Conservation (phyloP, 768 basidiomycete species). For the Serendipita sp. region DNA sequence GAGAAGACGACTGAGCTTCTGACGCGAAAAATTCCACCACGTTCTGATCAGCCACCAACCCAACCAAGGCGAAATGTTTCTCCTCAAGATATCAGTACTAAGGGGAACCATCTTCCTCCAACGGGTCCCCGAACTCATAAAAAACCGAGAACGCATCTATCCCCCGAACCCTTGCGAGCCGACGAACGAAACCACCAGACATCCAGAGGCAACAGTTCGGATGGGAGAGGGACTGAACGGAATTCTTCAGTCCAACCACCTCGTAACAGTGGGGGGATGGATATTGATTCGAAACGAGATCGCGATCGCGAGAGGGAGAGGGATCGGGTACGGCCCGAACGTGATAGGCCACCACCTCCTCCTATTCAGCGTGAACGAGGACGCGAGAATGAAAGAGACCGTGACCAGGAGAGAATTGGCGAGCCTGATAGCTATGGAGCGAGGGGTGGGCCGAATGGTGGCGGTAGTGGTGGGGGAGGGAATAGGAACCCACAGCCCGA, state of each 20-base stretch:
- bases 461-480: conserved; percentile 17
- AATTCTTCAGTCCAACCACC: conserved; percentile 26
- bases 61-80: conserved; percentile 24
- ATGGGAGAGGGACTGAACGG: not conserved
- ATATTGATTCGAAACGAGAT: conserved; percentile 16
- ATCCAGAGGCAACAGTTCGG: too few species aligned
- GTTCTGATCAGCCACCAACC: conserved; percentile 14
- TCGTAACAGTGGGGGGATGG: conserved; percentile 24
- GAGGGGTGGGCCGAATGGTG: conserved; percentile 21
- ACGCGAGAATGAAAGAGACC: conserved; percentile 18
- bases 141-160: conserved; percentile 42
- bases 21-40: not conserved
- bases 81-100: conserved; percentile 15
- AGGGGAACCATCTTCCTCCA: conserved; percentile 30
- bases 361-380: conserved; percentile 19
- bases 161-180: conserved; percentile 18
- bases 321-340: not conserved
- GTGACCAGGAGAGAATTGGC: conserved; percentile 14
- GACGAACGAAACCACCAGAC: conserved; percentile 9
- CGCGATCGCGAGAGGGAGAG: conserved; percentile 21
- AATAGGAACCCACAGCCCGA: not conserved
- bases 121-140: conserved; percentile 59
- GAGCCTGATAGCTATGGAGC: not conserved
- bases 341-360: not conserved
- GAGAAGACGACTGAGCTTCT: conserved; percentile 28